Evolutionary conservation across 768 basidiomycete species (phyloP).

Genomic region (Naganishia vishniacii): DNA sequence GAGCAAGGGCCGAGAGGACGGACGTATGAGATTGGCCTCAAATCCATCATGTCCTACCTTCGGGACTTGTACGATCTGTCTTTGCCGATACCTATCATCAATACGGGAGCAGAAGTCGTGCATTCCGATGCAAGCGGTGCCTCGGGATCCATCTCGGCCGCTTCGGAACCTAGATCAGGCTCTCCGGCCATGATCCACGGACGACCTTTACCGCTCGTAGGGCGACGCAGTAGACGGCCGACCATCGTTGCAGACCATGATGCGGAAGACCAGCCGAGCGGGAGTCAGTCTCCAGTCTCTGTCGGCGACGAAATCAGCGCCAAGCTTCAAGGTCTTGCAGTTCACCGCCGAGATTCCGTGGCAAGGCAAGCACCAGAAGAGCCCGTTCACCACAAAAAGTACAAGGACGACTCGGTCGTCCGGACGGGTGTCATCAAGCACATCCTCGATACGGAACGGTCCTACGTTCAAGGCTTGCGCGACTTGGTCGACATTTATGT

Average conservation of each 20-base stretch:
- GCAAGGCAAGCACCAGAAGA: conserved; percentile 9
- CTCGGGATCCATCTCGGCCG: conserved; percentile 28
- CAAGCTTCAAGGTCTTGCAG: neutral
- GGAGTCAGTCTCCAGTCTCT: neutral
- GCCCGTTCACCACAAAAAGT: conserved; percentile 56
- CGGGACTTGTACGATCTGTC: conserved; percentile 91
- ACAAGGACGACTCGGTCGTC: conserved; percentile 83
- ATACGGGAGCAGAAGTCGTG: conserved; percentile 52
- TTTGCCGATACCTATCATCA: conserved; percentile 60
- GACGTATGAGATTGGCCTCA: conserved; percentile 56
- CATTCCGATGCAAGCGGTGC: conserved; percentile 21
- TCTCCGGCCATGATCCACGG: conserved; percentile 2
- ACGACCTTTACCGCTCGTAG: conserved; percentile 25
- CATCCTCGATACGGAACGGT: conserved; percentile 87
- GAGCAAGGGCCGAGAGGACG: neutral
- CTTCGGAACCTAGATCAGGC: conserved; percentile 30
- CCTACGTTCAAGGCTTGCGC: conserved; percentile 87
- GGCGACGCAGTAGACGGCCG: conserved; percentile 30
- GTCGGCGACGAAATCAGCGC: neutral
- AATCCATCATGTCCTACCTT: conserved; percentile 91
- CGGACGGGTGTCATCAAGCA: conserved; percentile 78
- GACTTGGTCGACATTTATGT: conserved; percentile 95
- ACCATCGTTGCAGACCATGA: conserved; percentile 29
- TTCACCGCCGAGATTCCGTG: conserved; percentile 20
- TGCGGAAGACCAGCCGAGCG: conserved; percentile 4